Conservation (phyloP, 768 basidiomycete species). For the Suillus alpinus region DNA sequence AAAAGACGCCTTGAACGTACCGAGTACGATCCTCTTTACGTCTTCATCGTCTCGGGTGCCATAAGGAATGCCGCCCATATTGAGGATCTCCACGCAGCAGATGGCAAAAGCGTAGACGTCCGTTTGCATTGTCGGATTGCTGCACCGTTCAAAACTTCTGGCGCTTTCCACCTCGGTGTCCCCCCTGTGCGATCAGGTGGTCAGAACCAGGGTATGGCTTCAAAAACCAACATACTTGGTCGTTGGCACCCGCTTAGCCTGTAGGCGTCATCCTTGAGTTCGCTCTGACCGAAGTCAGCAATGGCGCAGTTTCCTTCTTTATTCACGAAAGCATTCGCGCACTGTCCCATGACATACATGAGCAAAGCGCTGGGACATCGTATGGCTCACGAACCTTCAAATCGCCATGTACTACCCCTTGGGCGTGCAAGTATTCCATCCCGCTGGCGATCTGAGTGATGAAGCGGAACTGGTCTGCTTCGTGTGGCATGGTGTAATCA, state of each 20-base stretch:
- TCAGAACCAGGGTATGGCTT: constrained; percentile 1
- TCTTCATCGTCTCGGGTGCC: constrained; percentile 46
- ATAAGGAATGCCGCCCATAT: constrained; percentile 64
- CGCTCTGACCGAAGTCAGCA: constrained; percentile 81
- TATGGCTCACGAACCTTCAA: constrained; percentile 55
- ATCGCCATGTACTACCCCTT: constrained; percentile 75
- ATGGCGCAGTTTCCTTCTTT: constrained; percentile 66
- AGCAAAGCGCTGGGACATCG: background rate
- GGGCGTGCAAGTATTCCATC: constrained; percentile 75
- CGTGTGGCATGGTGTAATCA: background rate
- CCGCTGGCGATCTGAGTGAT: constrained; percentile 76
- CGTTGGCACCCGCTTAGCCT: constrained; percentile 52
- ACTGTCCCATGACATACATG: constrained; percentile 34
- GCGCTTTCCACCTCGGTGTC: constrained; percentile 69
- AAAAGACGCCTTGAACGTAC: constrained; percentile 31
- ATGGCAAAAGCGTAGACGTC: constrained; percentile 74
- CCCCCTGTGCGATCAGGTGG: constrained; percentile 40
- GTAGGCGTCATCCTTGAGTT: constrained; percentile 72
- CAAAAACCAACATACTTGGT: constrained; percentile 38
- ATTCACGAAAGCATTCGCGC: constrained; percentile 74
- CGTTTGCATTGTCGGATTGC: constrained; percentile 47
- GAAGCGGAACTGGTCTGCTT: constrained; percentile 49
- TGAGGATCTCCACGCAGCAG: constrained; percentile 59
- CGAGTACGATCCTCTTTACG: constrained; percentile 49
- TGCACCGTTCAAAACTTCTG: constrained; percentile 57